These are phyloP conservation scores for Lactuca saligna DNA, from an alignment of 129 eudicot species.

Conservation along the genomic window DNA sequence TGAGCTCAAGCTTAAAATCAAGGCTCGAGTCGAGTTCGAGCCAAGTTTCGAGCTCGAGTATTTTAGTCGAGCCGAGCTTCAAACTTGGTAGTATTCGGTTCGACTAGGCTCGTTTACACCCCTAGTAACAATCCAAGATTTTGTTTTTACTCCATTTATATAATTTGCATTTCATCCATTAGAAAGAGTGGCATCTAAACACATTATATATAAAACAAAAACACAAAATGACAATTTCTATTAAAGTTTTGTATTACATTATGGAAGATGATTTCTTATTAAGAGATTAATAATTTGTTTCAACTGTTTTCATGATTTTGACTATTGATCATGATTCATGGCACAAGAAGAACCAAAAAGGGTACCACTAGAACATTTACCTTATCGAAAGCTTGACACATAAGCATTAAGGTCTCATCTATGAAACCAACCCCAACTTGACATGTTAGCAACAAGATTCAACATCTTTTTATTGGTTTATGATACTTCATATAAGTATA, in stretches of 20 bases:
- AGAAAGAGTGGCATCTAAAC: background rate
- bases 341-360: background rate
- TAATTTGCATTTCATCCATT: no score
- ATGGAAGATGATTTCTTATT: background rate
- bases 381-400: background rate
- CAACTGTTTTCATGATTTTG: background rate
- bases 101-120: no score
- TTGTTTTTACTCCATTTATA: background rate
- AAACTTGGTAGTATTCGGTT: no score
- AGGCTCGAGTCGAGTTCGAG: no score
- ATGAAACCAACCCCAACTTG: constrained; percentile 10
- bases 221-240: background rate
- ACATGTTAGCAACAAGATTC: constrained; percentile 13
- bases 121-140: background rate
- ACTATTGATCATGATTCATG: background rate
- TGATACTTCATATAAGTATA: constrained; percentile 1
- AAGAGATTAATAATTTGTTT: background rate
- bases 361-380: background rate
- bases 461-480: background rate
- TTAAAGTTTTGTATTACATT: background rate
- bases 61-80: no score
- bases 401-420: background rate
- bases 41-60: no score
- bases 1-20: no score
- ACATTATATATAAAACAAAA: no score